Evolutionary conservation across 2,329 filamentous ascomycete genomes (phyloP).

Genomic region (Shiraia bambusicola): DNA sequence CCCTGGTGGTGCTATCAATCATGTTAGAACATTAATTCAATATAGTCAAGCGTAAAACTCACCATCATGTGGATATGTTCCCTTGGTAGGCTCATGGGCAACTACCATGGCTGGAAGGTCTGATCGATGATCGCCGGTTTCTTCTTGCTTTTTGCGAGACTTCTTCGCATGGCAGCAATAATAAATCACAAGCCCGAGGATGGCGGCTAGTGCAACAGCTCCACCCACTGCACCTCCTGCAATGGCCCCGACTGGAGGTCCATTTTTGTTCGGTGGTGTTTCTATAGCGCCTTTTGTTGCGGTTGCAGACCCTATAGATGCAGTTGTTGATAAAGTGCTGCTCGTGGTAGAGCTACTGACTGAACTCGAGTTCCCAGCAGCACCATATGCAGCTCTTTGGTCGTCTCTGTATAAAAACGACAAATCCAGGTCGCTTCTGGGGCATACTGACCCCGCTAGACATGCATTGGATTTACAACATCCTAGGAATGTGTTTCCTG

Average conservation of each 20-base stretch:
- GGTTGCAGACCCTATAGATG: not conserved
- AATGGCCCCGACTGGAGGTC: conserved; percentile 20
- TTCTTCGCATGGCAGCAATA: conserved; percentile 14
- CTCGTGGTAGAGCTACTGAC: conserved; percentile 1
- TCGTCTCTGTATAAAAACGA: conserved; percentile 20
- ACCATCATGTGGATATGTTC: conserved; percentile 1
- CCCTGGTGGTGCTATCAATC: conserved; percentile 12
- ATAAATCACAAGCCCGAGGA: conserved; percentile 20
- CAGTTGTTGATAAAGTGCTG: conserved; percentile 2
- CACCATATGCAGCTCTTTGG: conserved; percentile 16
- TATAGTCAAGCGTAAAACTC: not conserved
- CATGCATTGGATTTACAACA: conserved; percentile 45
- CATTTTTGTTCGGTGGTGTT: conserved; percentile 1
- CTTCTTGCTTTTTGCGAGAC: conserved; percentile 8
- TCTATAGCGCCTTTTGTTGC: conserved; percentile 1
- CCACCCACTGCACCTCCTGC: conserved; percentile 27
- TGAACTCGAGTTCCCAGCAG: conserved; percentile 8
- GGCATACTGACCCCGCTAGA: conserved; percentile 26
- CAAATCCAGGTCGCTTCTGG: conserved; percentile 23
- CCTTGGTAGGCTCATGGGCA: not conserved
- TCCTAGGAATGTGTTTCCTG: conserved; percentile 37
- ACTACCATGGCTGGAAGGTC: conserved; percentile 6
- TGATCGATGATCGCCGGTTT: conserved; percentile 4
- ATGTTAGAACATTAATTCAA: not conserved
- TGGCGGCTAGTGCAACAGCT: conserved; percentile 14